These are phyloP conservation scores for Waltergamsia citrina DNA, from an alignment of 2,329 filamentous ascomycete genomes.

Conservation along the genomic window DNA sequence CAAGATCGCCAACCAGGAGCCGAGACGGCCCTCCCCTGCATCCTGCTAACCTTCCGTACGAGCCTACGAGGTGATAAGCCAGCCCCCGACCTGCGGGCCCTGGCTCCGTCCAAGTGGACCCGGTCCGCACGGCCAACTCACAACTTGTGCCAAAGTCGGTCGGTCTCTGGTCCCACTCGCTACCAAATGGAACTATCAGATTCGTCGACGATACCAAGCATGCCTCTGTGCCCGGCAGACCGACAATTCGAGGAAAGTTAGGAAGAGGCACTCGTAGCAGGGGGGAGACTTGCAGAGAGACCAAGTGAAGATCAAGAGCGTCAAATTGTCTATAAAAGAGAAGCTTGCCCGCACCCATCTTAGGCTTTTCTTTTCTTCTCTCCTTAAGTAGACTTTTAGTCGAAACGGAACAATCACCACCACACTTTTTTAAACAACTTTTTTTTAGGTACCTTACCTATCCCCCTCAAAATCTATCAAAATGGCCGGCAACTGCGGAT, in stretches of 20 bases:
- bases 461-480: constrained; percentile 11
- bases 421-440: not conserved
- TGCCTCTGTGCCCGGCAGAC: too few species aligned
- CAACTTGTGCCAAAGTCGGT: too few species aligned
- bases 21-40: too few species aligned
- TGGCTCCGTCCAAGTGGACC: too few species aligned
- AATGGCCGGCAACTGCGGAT: constrained; percentile 26
- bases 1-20: too few species aligned
- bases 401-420: constrained; percentile 6
- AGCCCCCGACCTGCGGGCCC: too few species aligned
- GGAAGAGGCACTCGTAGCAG: not conserved
- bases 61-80: too few species aligned
- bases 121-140: too few species aligned
- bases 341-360: not conserved
- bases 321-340: constrained; percentile 5
- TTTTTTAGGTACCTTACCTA: constrained; percentile 4
- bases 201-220: too few species aligned
- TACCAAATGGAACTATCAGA: too few species aligned
- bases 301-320: not conserved
- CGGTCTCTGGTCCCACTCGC: too few species aligned
- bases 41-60: too few species aligned
- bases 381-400: constrained; percentile 7
- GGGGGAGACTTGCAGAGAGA: not conserved
- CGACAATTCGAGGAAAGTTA: not conserved
- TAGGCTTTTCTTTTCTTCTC: constrained; percentile 2